phyloP scores from a whole-genome alignment of 2,329 filamentous ascomycete species.

The Alternaria triticina region DNA sequence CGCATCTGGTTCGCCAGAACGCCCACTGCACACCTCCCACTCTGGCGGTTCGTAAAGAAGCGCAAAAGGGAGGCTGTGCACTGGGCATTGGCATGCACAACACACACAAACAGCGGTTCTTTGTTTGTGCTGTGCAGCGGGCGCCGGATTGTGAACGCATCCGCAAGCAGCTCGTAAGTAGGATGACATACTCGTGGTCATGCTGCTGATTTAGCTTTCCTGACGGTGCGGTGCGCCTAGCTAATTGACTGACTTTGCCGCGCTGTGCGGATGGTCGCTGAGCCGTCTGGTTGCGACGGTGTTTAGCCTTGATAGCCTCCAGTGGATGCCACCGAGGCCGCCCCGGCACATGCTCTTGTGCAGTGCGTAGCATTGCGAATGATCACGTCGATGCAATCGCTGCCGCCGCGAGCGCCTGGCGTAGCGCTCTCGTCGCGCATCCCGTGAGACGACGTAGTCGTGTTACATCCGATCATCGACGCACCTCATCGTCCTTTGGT shows the following conservation, averaged over 20 bases:
- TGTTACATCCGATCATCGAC: neutral
- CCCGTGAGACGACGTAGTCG: neutral
- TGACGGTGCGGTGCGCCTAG: neutral
- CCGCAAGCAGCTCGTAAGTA: neutral
- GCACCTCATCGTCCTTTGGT: neutral
- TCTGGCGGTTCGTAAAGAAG: neutral
- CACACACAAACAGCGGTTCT: neutral
- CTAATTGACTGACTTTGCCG: conserved; percentile 7
- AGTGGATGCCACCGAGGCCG: neutral
- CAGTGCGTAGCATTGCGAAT: neutral
- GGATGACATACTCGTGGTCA: conserved; percentile 11
- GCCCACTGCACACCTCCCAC: neutral
- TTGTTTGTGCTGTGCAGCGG: conserved; percentile 11
- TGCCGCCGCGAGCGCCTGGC: conserved; percentile 1
- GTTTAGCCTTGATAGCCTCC: neutral
- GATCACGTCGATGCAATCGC: conserved; percentile 1
- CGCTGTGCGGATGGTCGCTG: conserved; percentile 8
- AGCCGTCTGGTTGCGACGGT: neutral
- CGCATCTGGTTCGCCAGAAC: conserved; percentile 12
- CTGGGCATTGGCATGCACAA: conserved; percentile 17
- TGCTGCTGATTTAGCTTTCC: conserved; percentile 7
- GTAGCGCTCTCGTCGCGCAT: conserved; percentile 1
- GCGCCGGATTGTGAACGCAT: conserved; percentile 7
- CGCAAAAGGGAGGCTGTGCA: conserved; percentile 19
- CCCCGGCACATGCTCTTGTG: neutral